These are phyloP conservation scores for Emergomyces orientalis DNA, from an alignment of 2,329 filamentous ascomycete species.

Conservation along the genomic window DNA sequence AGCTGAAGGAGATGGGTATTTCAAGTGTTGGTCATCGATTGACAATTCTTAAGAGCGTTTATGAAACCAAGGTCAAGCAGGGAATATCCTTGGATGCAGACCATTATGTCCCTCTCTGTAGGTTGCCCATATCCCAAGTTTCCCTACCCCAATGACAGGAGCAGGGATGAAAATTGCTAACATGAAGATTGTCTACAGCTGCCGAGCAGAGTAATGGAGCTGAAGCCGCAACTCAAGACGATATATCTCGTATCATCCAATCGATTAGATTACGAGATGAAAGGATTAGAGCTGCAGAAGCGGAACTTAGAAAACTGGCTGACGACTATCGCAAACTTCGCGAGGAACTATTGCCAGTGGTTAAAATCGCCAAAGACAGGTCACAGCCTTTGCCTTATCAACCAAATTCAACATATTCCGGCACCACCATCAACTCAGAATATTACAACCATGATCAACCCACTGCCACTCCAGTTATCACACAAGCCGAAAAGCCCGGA, in stretches of 20 bases:
- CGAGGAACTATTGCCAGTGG: constrained; percentile 82
- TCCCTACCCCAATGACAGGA: neutral
- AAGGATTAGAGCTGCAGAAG: constrained; percentile 72
- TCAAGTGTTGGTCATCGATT: constrained; percentile 86
- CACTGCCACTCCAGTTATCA: constrained; percentile 28
- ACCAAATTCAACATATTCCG: constrained; percentile 23
- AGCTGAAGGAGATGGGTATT: constrained; percentile 91
- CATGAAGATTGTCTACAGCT: constrained; percentile 45
- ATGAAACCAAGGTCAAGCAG: constrained; percentile 91
- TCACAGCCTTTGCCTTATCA: constrained; percentile 70
- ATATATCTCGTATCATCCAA: constrained; percentile 83
- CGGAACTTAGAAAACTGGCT: constrained; percentile 70
- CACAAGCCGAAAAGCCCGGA: constrained; percentile 35
- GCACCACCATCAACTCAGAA: constrained; percentile 23
- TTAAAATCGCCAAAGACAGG: constrained; percentile 84
- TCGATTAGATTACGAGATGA: constrained; percentile 85
- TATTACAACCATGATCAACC: constrained; percentile 31
- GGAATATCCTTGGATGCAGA: constrained; percentile 85
- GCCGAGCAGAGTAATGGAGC: constrained; percentile 82
- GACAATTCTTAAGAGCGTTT: constrained; percentile 90
- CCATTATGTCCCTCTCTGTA: constrained; percentile 89
- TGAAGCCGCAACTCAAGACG: constrained; percentile 79
- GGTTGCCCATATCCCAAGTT: constrained; percentile 28
- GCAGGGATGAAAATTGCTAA: constrained; percentile 6
- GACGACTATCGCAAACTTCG: constrained; percentile 83